A percentile compares a stretch with the other conserved stretches of the same genome.
Evolutionary conservation across 805 yeast genomes (phyloP).

Genomic region (Tetrapisispora taiwanensis): DNA sequence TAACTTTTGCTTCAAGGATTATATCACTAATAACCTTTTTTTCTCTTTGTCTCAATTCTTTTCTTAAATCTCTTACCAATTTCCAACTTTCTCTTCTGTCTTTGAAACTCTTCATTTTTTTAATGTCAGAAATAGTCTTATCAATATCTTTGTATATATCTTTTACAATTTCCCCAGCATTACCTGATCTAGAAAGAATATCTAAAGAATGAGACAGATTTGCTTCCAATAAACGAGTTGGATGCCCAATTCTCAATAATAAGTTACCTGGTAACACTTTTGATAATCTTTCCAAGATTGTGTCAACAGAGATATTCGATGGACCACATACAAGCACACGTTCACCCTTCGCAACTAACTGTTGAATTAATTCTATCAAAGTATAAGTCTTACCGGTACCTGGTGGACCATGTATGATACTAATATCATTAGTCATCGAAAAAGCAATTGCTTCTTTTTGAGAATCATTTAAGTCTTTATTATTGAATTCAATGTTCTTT

Average conservation of each 20-base stretch:
- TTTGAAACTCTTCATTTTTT: slow-evolving; percentile 49
- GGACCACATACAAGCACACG: slow-evolving; percentile 86
- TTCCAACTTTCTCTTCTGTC: slow-evolving; percentile 61
- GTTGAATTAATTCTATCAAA: slow-evolving; percentile 68
- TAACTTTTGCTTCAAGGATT: slow-evolving; percentile 52
- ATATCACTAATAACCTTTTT: slow-evolving; percentile 49
- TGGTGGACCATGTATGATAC: slow-evolving; percentile 67
- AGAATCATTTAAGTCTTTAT: slow-evolving; percentile 40
- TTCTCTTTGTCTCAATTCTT: slow-evolving; percentile 62
- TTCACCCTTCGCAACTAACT: slow-evolving; percentile 44
- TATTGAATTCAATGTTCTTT: slow-evolving; percentile 9
- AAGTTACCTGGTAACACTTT: slow-evolving; percentile 34
- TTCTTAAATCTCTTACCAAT: slow-evolving; percentile 57
- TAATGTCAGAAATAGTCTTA: slow-evolving; percentile 42
- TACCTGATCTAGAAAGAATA: slow-evolving; percentile 48
- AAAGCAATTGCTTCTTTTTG: slow-evolving; percentile 66
- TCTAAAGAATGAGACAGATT: slow-evolving; percentile 70
- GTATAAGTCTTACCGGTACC: slow-evolving; percentile 82
- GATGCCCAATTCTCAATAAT: slow-evolving; percentile 85
- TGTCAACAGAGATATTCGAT: slow-evolving; percentile 86
- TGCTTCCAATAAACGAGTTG: slow-evolving; percentile 63
- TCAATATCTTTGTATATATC: slow-evolving; percentile 69
- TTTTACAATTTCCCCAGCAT: slow-evolving; percentile 48
- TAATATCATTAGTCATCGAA: slow-evolving; percentile 48
- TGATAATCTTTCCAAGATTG: slow-evolving; percentile 67